Base-by-base conservation (phyloP, 345 rosid genomes). In the Excoecaria cochinchinensis region DNA sequence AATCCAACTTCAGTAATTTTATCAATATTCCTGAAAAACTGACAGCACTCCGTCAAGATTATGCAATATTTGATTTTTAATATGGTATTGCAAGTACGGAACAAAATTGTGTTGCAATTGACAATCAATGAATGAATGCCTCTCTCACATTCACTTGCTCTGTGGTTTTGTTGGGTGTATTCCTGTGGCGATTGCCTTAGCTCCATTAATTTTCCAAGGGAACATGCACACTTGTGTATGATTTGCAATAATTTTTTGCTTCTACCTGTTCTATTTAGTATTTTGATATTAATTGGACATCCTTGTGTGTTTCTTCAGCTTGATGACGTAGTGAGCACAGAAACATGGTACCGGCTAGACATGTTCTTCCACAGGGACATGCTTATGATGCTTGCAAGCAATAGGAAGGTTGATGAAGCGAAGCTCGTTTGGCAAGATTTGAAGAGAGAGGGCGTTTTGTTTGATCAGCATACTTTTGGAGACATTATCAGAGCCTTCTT, bases 311-410 rank as follows among this genome's bases (percentile, higher is more conserved):
- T 8, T 76, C 65, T 78, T 31, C 89, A 95, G 98, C 76, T 95
- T 31, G 91, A 91, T 73, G 87, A 90, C 61, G 90, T 91, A 42
- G 91, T 91, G 71, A 92, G 96, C 3, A 88, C 83, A 84, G 97
- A 95, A 78, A 91, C 93, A 78, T 95, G 99, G 98, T 93, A 90
- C 19, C 82, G 88, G 74, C 97, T 96, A 11, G 99, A 93, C 85
- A 93, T 90, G 98, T 95, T 85, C 78, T 88, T 93, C 64, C 87
- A 89, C 83, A 83, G 98, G 79, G 98, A 95, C 84, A 95, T 91
- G 97, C 89, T 95, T 6, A 89, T 91, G 90, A 87, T 88, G 96
- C 97, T 93, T 52, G 98, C 98, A 16, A 89, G 93, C 81, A 90
- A 91, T 89, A 90, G 50, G 79, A 90, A 81, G 68, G 90, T 87